Evolutionary conservation across 768 basidiomycete genomes (phyloP).

Genomic region (Tylopilus sp.): DNA sequence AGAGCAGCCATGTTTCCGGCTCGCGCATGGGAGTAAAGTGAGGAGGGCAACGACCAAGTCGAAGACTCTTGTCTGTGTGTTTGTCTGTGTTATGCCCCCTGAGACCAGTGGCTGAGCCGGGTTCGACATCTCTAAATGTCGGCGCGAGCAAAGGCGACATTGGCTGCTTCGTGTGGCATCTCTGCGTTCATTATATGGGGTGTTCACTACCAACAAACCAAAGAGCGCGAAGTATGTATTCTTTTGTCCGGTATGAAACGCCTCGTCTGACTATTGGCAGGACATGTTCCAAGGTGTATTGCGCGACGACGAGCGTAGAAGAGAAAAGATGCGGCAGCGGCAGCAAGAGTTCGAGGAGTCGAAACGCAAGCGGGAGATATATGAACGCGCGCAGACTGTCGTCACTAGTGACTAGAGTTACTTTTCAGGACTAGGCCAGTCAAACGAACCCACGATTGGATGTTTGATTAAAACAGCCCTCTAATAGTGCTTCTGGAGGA

Average conservation of each 20-base stretch:
- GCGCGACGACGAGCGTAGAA: slow-evolving; percentile 79
- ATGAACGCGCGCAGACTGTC: slow-evolving; percentile 50
- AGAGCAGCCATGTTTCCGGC: slow-evolving; percentile 37
- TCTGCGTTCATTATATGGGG: slow-evolving; percentile 78
- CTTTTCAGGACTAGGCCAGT: slow-evolving; percentile 3
- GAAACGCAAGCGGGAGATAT: slow-evolving; percentile 58
- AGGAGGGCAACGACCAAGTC: slow-evolving; percentile 8
- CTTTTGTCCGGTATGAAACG: neutral
- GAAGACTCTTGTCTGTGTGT: slow-evolving; percentile 23
- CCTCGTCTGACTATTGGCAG: slow-evolving; percentile 38
- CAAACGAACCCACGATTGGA: neutral
- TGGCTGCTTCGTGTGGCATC: slow-evolving; percentile 60
- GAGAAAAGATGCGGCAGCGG: slow-evolving; percentile 65
- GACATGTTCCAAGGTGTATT: slow-evolving; percentile 90
- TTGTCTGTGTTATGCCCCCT: slow-evolving; percentile 37
- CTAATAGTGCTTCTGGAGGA: neutral
- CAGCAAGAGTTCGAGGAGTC: slow-evolving; percentile 63
- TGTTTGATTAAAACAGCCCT: neutral
- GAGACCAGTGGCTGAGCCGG: slow-evolving; percentile 17
- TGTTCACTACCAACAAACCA: slow-evolving; percentile 82
- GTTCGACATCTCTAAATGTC: slow-evolving; percentile 45
- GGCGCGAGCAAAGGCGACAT: slow-evolving; percentile 67
- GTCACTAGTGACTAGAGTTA: slow-evolving; percentile 18
- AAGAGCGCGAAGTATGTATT: slow-evolving; percentile 69
- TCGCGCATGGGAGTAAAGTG: slow-evolving; percentile 19